Conservation (phyloP, 176 grass and related monocot species). For the Musa schizocarpa region DNA sequence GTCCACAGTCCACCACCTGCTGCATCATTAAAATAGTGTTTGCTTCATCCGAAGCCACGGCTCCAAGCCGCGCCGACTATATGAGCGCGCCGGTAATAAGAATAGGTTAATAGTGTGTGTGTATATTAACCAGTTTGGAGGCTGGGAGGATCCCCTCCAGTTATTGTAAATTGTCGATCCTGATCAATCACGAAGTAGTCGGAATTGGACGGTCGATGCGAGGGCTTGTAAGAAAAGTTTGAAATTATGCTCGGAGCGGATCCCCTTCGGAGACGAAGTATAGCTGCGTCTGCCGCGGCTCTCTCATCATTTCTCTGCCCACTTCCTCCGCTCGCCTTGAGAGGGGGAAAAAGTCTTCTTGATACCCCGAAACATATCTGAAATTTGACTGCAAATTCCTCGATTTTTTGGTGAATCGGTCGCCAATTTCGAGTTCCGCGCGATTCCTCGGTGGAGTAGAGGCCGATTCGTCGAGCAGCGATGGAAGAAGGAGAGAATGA, state of each 20-base stretch:
- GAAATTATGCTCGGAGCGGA: not conserved
- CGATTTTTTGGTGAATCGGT: not conserved
- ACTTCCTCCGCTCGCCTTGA: not conserved
- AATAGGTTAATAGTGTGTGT: too few species aligned
- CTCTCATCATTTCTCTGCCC: not conserved
- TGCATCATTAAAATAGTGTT: too few species aligned
- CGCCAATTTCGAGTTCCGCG: too few species aligned
- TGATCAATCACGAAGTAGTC: not conserved
- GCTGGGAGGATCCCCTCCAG: not conserved
- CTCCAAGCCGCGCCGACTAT: not conserved
- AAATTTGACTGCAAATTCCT: not conserved
- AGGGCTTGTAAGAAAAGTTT: too few species aligned
- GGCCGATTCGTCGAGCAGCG: not conserved
- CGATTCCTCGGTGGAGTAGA: not conserved
- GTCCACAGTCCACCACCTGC: too few species aligned
- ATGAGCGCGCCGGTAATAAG: too few species aligned
- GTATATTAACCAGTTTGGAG: too few species aligned
- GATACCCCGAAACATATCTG: not conserved
- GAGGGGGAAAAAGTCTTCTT: slow-evolving; percentile 1
- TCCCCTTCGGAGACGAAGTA: not conserved
- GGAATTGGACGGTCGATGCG: too few species aligned
- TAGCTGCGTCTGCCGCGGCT: not conserved
- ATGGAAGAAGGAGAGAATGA: slow-evolving; percentile 7
- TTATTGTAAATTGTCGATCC: not conserved
- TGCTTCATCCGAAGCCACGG: too few species aligned